Evolutionary conservation across 768 basidiomycete genomes (phyloP), one percentile per base, ranked within the genome.

Genomic region (Pisolithus marmoratus): DNA sequence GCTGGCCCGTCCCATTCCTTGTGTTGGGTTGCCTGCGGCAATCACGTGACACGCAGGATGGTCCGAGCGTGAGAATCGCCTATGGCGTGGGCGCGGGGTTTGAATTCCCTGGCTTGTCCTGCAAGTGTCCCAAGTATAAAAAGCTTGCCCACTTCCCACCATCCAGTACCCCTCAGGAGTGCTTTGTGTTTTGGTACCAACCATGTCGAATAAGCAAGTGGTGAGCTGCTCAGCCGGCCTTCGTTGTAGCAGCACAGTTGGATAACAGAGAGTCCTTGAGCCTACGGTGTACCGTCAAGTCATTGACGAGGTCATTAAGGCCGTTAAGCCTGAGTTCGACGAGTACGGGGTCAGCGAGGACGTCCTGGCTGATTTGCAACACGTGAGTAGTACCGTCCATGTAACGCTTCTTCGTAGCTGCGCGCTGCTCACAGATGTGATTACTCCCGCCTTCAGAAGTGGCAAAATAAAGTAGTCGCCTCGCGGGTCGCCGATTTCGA

Each of bases 191-290:
- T 23, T 51, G 57, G 54, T 52, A 60, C 56, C 51, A 58, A 64
- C 66, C 64, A 95, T 94, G 93, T 94, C 92, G 55, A 95, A 95
- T 86, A 94, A 94, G 79, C 91, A 93, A 78, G 93, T 95, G 84
- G 92, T 94, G 81, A 90, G 89, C 86, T 83, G 74, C 79, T 81
- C 83, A 79, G 80, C 70, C 74, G 71, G 77, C 71, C 72, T 72
- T 71, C 70, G 73, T 68, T 68, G 72, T 78, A 75, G 78, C 81
- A 81, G 78, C 75, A 67, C 67, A 71, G 68, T 57, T 65, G 61
- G 71, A 74, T 75, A 73, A 78, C 82, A 62, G 74, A 69, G 72
- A 68, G 63, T 71, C 64, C 72, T 79, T 81, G 84, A 94, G 93
- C 93, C 93, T 66, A 63, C 71, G 60, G 88, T 91, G 61, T 99